Percentiles rank a stretch among this genome's conserved stretches.
These are phyloP conservation scores for Starmerella ratchasimensis DNA, from an alignment of 805 yeast genomes.

Conservation along the genomic window DNA sequence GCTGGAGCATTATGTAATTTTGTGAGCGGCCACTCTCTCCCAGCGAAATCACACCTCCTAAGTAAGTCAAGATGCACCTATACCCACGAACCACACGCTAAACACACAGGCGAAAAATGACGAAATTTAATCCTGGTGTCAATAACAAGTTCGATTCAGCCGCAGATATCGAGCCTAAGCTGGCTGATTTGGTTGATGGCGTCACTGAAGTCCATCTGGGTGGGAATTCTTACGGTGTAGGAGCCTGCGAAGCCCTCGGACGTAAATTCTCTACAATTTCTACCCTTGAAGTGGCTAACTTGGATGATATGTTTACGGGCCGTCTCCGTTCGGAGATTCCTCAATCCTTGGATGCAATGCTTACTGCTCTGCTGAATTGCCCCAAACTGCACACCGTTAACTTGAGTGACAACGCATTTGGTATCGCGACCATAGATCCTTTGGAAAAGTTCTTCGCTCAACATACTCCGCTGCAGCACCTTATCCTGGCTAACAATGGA, in stretches of 20 bases:
- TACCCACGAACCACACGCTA: too few species aligned
- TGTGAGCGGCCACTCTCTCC: too few species aligned
- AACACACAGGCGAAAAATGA: constrained; percentile 3
- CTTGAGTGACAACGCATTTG: constrained; percentile 91
- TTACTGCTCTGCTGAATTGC: constrained; percentile 59
- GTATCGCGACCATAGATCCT: constrained; percentile 86
- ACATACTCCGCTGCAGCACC: constrained; percentile 69
- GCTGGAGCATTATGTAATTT: too few species aligned
- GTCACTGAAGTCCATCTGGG: constrained; percentile 58
- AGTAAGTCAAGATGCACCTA: too few species aligned
- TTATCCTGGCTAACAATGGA: constrained; percentile 86
- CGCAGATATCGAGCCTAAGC: constrained; percentile 58
- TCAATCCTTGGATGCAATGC: constrained; percentile 53
- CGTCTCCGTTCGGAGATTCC: constrained; percentile 93
- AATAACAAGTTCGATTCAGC: constrained; percentile 49
- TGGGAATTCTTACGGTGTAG: constrained; percentile 91
- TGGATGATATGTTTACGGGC: constrained; percentile 90
- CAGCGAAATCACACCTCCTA: too few species aligned
- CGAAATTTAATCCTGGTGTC: constrained; percentile 11
- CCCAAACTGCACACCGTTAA: constrained; percentile 60
- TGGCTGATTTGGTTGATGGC: constrained; percentile 38
- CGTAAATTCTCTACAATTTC: constrained; percentile 32
- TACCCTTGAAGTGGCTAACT: constrained; percentile 48
- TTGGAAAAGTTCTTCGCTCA: constrained; percentile 62
- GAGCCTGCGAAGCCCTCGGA: constrained; percentile 64